phyloP scores from a whole-genome alignment of 257 asterid genomes.

The Knoxia roxburghii region DNA sequence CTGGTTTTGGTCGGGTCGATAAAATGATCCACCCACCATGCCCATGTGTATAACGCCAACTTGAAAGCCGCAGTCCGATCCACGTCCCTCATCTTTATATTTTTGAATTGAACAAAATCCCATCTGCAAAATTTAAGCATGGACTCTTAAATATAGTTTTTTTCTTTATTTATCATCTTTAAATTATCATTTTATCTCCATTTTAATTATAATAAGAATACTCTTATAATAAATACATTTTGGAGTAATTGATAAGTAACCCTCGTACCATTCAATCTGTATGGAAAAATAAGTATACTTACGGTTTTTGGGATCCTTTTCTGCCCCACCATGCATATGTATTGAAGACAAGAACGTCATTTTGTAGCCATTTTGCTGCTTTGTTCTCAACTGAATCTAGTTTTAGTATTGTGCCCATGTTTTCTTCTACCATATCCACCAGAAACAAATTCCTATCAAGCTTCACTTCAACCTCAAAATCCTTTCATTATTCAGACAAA shows the following conservation, averaged over 20 bases:
- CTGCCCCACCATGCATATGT: slow-evolving; percentile 29
- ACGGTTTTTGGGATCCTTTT: slow-evolving; percentile 19
- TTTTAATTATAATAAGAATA: too few relatives aligned
- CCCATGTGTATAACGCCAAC: slow-evolving; percentile 73
- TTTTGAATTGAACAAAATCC: slow-evolving; percentile 13
- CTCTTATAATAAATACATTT: too few relatives aligned
- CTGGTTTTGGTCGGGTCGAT: slow-evolving; percentile 45
- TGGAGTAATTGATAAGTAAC: too few relatives aligned
- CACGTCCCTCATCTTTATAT: slow-evolving; percentile 34
- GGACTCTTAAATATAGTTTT: too few relatives aligned
- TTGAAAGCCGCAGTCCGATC: slow-evolving; percentile 59
- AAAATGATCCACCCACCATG: slow-evolving; percentile 59
- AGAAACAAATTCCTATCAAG: slow-evolving; percentile 14
- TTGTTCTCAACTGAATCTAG: slow-evolving; percentile 20
- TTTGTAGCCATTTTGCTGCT: slow-evolving; percentile 10
- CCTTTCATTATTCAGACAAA: slow-evolving; percentile 1
- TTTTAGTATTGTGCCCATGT: slow-evolving; percentile 11
- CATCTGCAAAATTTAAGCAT: too few relatives aligned
- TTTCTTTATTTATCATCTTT: too few relatives aligned
- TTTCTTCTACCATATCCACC: slow-evolving; percentile 20
- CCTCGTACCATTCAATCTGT: too few relatives aligned
- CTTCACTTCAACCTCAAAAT: slow-evolving; percentile 17
- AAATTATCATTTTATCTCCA: too few relatives aligned
- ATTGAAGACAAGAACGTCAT: slow-evolving; percentile 27
- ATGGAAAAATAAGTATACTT: background rate